phyloP scores from a whole-genome alignment of 768 basidiomycete genomes.

The Clitopilus hobsonii region DNA sequence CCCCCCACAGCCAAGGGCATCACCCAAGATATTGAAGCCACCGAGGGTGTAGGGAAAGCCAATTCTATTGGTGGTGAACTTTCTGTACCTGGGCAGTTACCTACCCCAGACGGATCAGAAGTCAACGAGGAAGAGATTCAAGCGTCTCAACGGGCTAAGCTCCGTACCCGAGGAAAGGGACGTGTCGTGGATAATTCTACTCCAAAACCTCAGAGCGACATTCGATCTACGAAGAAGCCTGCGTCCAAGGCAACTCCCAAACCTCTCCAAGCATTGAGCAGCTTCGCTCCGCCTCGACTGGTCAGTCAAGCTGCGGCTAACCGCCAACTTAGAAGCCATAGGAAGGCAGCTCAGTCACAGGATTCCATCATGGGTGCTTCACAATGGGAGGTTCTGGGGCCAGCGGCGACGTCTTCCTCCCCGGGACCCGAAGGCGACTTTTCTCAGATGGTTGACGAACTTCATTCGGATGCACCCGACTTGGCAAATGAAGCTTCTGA shows the following conservation, averaged over 20 bases:
- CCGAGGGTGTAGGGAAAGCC: not conserved
- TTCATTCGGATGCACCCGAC: constrained; percentile 17
- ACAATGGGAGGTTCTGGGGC: constrained; percentile 16
- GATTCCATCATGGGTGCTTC: constrained; percentile 14
- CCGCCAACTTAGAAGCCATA: not conserved
- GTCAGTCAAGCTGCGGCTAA: not conserved
- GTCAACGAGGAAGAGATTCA: not conserved
- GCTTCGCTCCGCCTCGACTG: not conserved
- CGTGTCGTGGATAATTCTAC: not conserved
- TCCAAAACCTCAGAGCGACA: constrained; percentile 6
- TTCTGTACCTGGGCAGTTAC: not conserved
- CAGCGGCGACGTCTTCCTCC: constrained; percentile 9
- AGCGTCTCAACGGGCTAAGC: not conserved
- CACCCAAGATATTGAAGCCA: not conserved
- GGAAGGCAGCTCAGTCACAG: not conserved
- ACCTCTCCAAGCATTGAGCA: constrained; percentile 6
- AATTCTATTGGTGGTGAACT: not conserved
- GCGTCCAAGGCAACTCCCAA: constrained; percentile 4
- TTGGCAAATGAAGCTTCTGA: constrained; percentile 1
- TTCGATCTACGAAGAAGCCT: constrained; percentile 1
- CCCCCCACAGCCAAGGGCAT: not conserved
- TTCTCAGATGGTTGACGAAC: constrained; percentile 20
- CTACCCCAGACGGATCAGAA: not conserved
- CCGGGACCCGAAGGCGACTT: constrained; percentile 15
- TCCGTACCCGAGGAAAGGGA: not conserved